Evolutionary conservation across 2,329 filamentous ascomycete species (phyloP), one percentile per base, ranked within the genome.

Genomic region (Allantophomopsis cytisporea): DNA sequence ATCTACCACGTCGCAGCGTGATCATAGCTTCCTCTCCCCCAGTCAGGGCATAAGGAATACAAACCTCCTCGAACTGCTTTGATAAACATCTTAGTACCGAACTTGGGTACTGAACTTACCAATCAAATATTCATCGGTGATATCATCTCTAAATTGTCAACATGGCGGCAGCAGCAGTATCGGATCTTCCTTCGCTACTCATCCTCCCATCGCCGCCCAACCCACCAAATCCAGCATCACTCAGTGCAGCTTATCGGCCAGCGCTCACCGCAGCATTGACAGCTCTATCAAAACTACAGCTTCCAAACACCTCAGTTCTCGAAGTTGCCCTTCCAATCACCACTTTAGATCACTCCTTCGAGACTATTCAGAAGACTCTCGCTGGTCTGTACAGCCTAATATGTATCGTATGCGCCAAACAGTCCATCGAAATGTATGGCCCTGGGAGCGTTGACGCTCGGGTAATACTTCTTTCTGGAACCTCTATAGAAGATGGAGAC

Each of bases 371-470:
- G 58, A 66, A 70, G n/a, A 65, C 89, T 5, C 61, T 95, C 16
- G 82, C 83, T 2, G 73, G 73, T 18, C 55, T 93, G 17, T 96
- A 96, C 66, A 77, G 78, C 50, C 69, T 95, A 37, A 65, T 91
- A 41, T 80, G 80, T 28, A 63, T 78, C 35, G 65, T 85, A n/a
- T 85, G 81, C 45, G 73, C 78, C 11, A 68, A 76, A 47, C 64
- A 73, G 36, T 64, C 63, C 36, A 68, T 80, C 57, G 61, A 83
- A 58, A 55, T 84, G 60, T 65, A 73, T 63, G 73, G 75, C 30
- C 69, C 75, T 1, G 76, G 77, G 35, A 81, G 83, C 17, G 72
- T 94, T 13, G 86, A 95, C 59, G 69, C 75, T 1, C 75, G 86
- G 4, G 63, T 94, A 13, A 53, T 94, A 20, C 67, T 93, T 23